Percentiles rank a stretch among this genome's conserved stretches.
These are phyloP conservation scores for Abrus precatorius DNA, from an alignment of 306 rosid genomes.

Conservation along the genomic window DNA sequence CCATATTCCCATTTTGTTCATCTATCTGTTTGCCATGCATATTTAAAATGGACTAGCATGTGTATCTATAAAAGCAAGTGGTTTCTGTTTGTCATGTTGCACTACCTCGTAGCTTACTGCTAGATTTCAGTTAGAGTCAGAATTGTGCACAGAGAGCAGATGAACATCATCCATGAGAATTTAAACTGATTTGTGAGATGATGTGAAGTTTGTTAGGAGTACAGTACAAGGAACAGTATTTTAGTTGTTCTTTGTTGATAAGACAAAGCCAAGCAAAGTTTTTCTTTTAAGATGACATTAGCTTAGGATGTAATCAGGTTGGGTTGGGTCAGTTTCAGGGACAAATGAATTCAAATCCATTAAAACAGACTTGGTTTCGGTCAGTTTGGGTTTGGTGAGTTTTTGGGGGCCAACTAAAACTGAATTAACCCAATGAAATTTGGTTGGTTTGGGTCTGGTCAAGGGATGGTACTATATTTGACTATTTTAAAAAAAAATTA, in stretches of 20 bases:
- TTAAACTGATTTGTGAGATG: constrained; percentile 24
- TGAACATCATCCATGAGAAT: constrained; percentile 22
- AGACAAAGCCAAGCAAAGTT: background rate
- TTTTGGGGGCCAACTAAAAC: background rate
- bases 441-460: too few species aligned
- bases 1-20: background rate
- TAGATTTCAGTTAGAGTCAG: background rate
- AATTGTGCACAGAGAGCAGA: background rate
- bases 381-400: background rate
- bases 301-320: background rate
- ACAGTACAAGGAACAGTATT: background rate
- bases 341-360: background rate
- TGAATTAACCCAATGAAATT: background rate
- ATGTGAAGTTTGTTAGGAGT: constrained; percentile 22
- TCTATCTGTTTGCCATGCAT: constrained; percentile 17
- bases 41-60: background rate
- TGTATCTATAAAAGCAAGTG: constrained; percentile 15
- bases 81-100: constrained; percentile 31
- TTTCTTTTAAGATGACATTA: background rate
- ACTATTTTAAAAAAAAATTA: too few species aligned
- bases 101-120: constrained; percentile 7
- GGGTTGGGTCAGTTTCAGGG: background rate
- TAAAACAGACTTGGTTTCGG: background rate
- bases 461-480: too few species aligned
- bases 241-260: background rate